Base-by-base conservation (phyloP, 2,329 filamentous ascomycete species). In the Ascochyta pisi region DNA sequence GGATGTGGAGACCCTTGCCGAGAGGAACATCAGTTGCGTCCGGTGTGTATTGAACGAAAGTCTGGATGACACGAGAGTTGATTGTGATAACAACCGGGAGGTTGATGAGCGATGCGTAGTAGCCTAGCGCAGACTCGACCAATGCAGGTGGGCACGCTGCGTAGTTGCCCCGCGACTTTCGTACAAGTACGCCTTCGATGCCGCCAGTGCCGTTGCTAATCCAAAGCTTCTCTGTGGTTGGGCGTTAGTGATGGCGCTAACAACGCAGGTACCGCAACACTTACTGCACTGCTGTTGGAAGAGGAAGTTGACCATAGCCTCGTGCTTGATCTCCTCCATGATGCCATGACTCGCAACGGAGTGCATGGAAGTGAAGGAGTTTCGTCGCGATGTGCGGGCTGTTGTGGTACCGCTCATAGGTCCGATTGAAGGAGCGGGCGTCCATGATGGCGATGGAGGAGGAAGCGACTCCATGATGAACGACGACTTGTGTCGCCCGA, bases 271-370 rank as follows among this genome's bases (percentile, higher is more conserved):
- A 45, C 54, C 23, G 34, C 23, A 52, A 57, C 31, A 61, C 59
- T 60, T 50, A 62, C 59, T 84, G 68, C 88, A 91, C 76, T 92
- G 89, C 71, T 92, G 89, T 73, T 92, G 89, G 75, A 91, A 91
- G 24, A 93, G 80, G 72, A 91, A 91, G 76, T 90, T 92, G 57
- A 90, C 89, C 89, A 92, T 92, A 58, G 92, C 88, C 74, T 92
- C 89, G 68, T 91, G 87, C 75, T 89, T 90, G 75, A 91, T 89
- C 60, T 90, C 88, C 57, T 90, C 87, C 57, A 66, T 61, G 10
- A 65, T 51, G 3, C 53, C 47, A 40, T 43, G 41, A 35, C 60
- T 61, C 24, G 45, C 34, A 19, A 51, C 41, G 4, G 59, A 62
- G 24, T 55, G 56, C 43, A 50, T 35, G 22, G 64, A 51, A 35